phyloP scores from a whole-genome alignment of 352 stramenopile species.

The Phytopythium aichiense region DNA sequence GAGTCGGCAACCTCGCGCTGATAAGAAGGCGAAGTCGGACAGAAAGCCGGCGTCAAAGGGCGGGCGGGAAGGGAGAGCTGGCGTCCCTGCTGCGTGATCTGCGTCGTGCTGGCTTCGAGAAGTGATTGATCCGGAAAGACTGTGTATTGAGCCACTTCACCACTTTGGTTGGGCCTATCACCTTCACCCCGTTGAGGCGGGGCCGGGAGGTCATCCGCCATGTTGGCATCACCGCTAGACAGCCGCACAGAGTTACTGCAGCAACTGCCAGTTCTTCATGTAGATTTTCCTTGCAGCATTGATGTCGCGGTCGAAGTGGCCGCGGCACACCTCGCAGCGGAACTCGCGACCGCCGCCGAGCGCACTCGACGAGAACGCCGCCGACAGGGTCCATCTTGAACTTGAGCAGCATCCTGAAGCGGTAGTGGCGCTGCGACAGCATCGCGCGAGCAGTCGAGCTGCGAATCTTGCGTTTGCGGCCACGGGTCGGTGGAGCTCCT shows the following conservation, averaged over 20 bases:
- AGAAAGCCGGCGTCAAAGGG: not conserved
- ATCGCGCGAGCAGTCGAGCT: slow-evolving; percentile 16
- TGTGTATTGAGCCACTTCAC: too few relatives aligned
- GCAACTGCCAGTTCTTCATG: too few relatives aligned
- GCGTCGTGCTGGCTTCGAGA: too few relatives aligned
- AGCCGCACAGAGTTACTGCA: too few relatives aligned
- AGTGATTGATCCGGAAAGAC: too few relatives aligned
- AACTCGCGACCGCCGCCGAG: slow-evolving; percentile 6
- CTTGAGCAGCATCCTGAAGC: slow-evolving; percentile 13
- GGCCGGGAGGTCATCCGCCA: too few relatives aligned
- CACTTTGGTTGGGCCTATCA: too few relatives aligned
- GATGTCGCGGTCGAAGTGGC: too few relatives aligned
- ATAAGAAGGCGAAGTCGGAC: not conserved
- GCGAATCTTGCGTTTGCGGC: slow-evolving; percentile 6
- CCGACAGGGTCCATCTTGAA: slow-evolving; percentile 12
- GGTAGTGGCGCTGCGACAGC: slow-evolving; percentile 5
- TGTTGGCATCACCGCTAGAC: too few relatives aligned
- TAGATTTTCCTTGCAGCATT: too few relatives aligned
- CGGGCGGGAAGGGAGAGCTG: not conserved
- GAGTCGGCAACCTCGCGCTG: not conserved
- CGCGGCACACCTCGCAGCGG: too few relatives aligned
- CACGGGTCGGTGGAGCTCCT: not conserved
- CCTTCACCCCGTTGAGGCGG: too few relatives aligned
- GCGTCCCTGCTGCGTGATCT: not conserved
- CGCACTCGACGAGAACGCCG: slow-evolving; percentile 9